Evolutionary conservation across 2,329 filamentous ascomycete genomes (phyloP).

Genomic region (Monilinia fructicola): DNA sequence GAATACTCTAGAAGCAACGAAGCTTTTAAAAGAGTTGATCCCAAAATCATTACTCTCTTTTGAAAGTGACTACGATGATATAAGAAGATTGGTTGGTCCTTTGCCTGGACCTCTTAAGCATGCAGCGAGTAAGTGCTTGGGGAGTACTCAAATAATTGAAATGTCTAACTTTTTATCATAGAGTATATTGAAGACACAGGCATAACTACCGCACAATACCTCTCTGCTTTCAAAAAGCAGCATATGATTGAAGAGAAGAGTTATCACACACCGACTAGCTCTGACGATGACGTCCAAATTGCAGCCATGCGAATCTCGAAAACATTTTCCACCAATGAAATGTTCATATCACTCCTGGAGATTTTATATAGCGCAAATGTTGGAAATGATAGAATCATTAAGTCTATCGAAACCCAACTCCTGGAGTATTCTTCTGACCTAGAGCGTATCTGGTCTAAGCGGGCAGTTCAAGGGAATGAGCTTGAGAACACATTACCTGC

Average conservation of each 20-base stretch:
- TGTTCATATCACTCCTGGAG: not conserved
- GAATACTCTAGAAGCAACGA: not conserved
- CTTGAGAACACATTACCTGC: not conserved
- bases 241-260: not conserved
- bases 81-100: not conserved
- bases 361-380: not conserved
- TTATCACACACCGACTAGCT: not conserved
- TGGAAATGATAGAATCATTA: not conserved
- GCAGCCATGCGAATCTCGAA: not conserved
- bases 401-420: not conserved
- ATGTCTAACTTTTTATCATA: not conserved
- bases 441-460: not conserved
- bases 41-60: not conserved
- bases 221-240: not conserved
- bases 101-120: not conserved
- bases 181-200: not conserved
- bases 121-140: not conserved
- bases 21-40: not conserved
- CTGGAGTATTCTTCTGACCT: not conserved
- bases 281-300: not conserved
- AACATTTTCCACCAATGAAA: not conserved
- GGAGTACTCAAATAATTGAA: not conserved
- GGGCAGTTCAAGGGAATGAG: not conserved
- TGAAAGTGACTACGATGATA: not conserved
- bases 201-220: not conserved